These are phyloP conservation scores for Microsporum audouinii DNA, from an alignment of 2,329 filamentous ascomycete genomes.

Conservation along the genomic window DNA sequence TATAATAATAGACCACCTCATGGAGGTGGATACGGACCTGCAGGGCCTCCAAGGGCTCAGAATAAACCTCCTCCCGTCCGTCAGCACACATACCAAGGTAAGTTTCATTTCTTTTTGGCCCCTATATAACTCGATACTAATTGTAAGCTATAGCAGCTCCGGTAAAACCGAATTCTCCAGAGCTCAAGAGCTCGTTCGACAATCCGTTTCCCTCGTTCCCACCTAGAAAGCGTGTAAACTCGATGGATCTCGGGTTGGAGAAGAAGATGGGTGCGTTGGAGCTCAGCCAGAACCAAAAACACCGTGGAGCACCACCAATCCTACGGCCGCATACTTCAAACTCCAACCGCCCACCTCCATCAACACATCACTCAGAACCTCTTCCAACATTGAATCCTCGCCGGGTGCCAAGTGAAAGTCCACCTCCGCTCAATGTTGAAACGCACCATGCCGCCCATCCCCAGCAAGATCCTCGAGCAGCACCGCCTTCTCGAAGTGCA, in stretches of 20 bases:
- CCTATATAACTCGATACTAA: background rate
- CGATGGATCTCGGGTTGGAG: constrained; percentile 26
- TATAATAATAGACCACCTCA: constrained; percentile 9
- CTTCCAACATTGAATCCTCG: constrained; percentile 3
- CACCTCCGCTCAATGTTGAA: background rate
- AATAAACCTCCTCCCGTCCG: constrained; percentile 21
- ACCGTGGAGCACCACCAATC: constrained; percentile 13
- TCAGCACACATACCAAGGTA: constrained; percentile 25
- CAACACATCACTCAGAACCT: constrained; percentile 15
- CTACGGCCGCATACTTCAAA: constrained; percentile 32
- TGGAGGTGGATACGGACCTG: constrained; percentile 6
- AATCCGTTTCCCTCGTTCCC: constrained; percentile 40
- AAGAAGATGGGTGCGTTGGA: constrained; percentile 31
- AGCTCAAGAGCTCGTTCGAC: constrained; percentile 29
- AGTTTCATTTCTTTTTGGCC: constrained; percentile 13
- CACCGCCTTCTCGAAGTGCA: constrained; percentile 22
- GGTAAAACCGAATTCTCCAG: background rate
- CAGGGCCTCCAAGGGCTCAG: constrained; percentile 13
- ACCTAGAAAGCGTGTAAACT: constrained; percentile 24
- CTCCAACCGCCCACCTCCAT: constrained; percentile 25
- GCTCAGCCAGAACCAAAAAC: constrained; percentile 19
- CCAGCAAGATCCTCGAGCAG: constrained; percentile 17
- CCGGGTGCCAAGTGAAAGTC: background rate
- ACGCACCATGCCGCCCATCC: constrained; percentile 2
- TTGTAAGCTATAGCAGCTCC: background rate